Evolutionary conservation across 1,284 basidiomycete species (phyloP), one percentile per base, ranked within the genome.

Genomic region (Pyrrhoderma lamaoense): DNA sequence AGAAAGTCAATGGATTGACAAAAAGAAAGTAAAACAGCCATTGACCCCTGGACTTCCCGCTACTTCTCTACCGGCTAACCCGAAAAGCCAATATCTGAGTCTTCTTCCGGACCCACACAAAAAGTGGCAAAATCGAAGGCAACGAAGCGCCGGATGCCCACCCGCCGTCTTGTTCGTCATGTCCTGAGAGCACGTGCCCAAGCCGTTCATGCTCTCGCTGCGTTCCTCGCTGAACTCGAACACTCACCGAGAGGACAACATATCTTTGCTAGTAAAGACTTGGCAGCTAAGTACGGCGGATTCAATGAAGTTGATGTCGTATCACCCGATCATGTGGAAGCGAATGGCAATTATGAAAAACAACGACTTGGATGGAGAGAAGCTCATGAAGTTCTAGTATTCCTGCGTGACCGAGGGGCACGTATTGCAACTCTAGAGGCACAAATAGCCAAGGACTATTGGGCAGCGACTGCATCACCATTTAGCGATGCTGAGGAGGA

Each of bases 141-240:
- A 1, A 31, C 27, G 11, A 31, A 31, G 27, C 27, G 11, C 11
- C 27, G 27, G 27, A 31, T 31, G 27, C 83, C 89, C 1, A 85
- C 89, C 4, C 80, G 89, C 38, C 75, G 81, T 42, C 80, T 95
- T 53, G 83, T 95, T 59, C 82, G 87, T 18, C 89, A 94, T 67
- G 86, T 94, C 45, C 72, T 94, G 45, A 78, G 88, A 21, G 83
- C 85, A 19, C 82, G 91, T 14, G 76, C 82, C 2, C 81, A 89
- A 62, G 90, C 90, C 13, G 77, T 83, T 21, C 80, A 80, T 53
- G 80, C 83, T 3, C 76, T 94, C 13, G 80, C 82, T 3, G 65
- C 68, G 42, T 82, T 89, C 61, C 78, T 93, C 52, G 74, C 79
- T 42, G 76, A 84, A 53, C 70, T 94, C 27, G 80, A 85, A 55